phyloP scores from a whole-genome alignment of 164 flowering plant genomes.

The Santalum album region DNA sequence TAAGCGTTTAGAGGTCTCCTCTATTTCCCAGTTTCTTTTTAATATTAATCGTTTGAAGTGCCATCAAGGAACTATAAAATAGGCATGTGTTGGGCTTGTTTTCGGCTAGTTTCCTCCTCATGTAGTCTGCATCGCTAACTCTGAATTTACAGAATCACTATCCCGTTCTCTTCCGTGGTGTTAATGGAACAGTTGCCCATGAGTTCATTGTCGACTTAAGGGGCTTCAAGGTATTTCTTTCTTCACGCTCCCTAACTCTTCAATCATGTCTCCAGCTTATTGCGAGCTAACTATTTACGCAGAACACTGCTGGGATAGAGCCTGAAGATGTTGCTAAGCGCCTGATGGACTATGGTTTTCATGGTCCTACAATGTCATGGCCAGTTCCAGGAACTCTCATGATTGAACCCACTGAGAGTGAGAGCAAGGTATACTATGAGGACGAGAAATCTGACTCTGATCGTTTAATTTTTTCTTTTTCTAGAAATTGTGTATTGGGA shows the following conservation, averaged over 20 bases:
- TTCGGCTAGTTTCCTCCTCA: too few relatives aligned
- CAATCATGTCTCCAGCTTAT: not conserved
- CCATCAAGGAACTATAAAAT: not conserved
- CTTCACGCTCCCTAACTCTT: not conserved
- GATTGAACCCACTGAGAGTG: constrained; percentile 99
- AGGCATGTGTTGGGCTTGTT: too few relatives aligned
- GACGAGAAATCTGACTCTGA: not conserved
- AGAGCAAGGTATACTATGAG: constrained; percentile 67
- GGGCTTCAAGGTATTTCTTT: constrained; percentile 72
- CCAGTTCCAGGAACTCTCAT: constrained; percentile 99
- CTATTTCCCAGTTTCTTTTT: constrained; percentile 7
- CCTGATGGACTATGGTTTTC: constrained; percentile 96
- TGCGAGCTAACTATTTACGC: constrained; percentile 9
- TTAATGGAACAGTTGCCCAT: constrained; percentile 94
- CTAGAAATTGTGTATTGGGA: not conserved
- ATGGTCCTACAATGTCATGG: constrained; percentile 99
- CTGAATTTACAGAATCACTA: constrained; percentile 51
- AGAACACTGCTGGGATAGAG: constrained; percentile 93
- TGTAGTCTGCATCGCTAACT: too few relatives aligned
- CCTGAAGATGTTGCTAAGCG: constrained; percentile 98
- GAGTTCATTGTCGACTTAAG: constrained; percentile 91
- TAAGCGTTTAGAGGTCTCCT: constrained; percentile 87
- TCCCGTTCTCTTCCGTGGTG: constrained; percentile 97
- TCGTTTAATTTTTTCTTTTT: not conserved
- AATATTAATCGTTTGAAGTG: not conserved